A percentile compares a stretch with the other conserved stretches of the same genome.
Conservation (phyloP, 1,284 basidiomycete species). For the Anthracocystis panici-leucophaei region DNA sequence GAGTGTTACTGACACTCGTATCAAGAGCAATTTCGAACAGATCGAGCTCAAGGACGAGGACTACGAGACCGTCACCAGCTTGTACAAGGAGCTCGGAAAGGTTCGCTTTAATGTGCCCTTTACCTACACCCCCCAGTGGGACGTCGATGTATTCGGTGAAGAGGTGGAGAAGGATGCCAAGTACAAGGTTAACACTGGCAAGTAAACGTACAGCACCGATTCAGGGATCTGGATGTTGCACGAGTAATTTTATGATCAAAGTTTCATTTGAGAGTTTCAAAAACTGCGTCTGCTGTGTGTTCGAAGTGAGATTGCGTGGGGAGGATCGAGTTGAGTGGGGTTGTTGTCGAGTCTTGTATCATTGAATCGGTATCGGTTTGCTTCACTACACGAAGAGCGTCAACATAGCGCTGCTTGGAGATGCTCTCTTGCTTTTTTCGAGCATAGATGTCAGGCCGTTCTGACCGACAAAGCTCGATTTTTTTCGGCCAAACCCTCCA, state of each 20-base stretch:
- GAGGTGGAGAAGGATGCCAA: slow-evolving; percentile 54
- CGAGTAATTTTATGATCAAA: no score
- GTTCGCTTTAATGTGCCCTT: slow-evolving; percentile 66
- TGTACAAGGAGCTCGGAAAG: slow-evolving; percentile 60
- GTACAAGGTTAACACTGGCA: slow-evolving; percentile 52
- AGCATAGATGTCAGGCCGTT: not conserved
- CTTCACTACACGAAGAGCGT: no score
- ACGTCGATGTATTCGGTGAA: slow-evolving; percentile 65
- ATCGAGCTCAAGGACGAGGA: slow-evolving; percentile 68
- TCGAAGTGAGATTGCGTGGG: no score
- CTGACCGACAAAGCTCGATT: not conserved
- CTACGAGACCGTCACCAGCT: slow-evolving; percentile 56
- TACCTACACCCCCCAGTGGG: slow-evolving; percentile 56
- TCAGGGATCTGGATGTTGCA: no score
- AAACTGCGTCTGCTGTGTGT: no score
- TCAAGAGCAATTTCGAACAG: slow-evolving; percentile 69
- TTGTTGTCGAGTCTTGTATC: no score
- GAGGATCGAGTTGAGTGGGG: no score
- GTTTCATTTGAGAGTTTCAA: no score
- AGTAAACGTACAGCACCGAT: slow-evolving; percentile 24
- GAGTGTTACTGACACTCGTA: slow-evolving; percentile 68
- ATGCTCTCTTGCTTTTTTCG: not conserved
- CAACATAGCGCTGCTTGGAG: no score
- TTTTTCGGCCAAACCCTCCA: not conserved
- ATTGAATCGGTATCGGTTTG: no score